These are phyloP conservation scores for Prunus padus DNA, from an alignment of 306 rosid species.

Conservation along the genomic window DNA sequence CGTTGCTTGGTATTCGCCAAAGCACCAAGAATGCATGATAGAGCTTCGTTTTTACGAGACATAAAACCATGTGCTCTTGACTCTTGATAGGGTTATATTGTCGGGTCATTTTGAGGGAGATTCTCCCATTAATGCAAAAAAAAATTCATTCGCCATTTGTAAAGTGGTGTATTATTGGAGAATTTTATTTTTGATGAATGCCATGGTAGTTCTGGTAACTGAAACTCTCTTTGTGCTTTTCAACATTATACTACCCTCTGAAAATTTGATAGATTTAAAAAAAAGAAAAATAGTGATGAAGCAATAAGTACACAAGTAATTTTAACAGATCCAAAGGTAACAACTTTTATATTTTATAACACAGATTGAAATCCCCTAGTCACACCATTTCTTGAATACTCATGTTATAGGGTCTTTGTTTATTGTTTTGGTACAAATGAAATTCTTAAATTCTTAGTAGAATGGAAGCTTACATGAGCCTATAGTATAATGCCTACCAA, in stretches of 20 bases:
- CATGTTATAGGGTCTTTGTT: conserved; percentile 4
- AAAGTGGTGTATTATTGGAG: neutral
- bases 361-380: neutral
- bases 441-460: conserved; percentile 32
- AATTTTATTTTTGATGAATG: neutral
- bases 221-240: neutral
- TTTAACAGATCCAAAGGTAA: neutral
- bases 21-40: conserved; percentile 74
- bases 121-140: neutral
- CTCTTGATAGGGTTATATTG: neutral
- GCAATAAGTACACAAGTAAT: too few relatives aligned
- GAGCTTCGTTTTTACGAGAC: conserved; percentile 91
- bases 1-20: conserved; percentile 91
- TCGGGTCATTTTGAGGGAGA: conserved; percentile 9
- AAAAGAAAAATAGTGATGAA: too few relatives aligned
- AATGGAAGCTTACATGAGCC: conserved; percentile 83
- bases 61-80: conserved; percentile 20
- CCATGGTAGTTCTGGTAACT: neutral
- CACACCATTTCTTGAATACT: neutral
- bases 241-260: too few relatives aligned
- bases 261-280: too few relatives aligned
- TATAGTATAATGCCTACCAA: conserved; percentile 65
- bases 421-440: conserved; percentile 16
- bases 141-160: neutral
- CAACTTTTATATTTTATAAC: neutral